Evolutionary conservation across 1,139 yeast genomes (phyloP).

Genomic region (Hemisphaericaspora subhashii): DNA sequence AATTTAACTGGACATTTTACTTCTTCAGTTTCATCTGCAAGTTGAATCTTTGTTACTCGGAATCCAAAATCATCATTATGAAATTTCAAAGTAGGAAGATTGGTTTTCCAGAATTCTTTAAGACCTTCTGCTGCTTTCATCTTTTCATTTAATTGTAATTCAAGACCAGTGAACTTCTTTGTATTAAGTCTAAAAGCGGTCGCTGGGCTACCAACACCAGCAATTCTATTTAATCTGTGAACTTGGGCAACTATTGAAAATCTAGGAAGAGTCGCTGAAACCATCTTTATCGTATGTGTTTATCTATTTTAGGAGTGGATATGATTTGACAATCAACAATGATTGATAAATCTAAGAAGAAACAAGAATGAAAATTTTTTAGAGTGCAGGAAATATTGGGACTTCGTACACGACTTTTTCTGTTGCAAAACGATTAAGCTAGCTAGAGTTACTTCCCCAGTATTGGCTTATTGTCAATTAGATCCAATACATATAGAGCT

Average conservation of each 20-base stretch:
- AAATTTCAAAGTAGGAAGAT: constrained; percentile 76
- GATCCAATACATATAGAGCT: no score
- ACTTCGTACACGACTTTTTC: no score
- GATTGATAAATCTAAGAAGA: no score
- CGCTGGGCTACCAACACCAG: constrained; percentile 28
- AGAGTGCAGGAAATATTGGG: no score
- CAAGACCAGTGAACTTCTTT: constrained; percentile 25
- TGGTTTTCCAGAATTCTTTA: constrained; percentile 64
- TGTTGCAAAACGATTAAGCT: no score
- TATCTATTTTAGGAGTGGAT: not conserved
- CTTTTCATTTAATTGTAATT: constrained; percentile 30
- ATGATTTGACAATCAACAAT: no score
- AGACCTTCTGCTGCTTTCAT: constrained; percentile 35
- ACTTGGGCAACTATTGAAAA: not conserved
- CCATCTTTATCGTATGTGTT: not conserved
- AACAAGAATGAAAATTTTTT: no score
- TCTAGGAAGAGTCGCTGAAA: not conserved
- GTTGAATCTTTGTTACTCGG: constrained; percentile 55
- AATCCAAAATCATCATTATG: constrained; percentile 74
- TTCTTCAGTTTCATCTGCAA: constrained; percentile 39
- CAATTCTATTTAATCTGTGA: constrained; percentile 1
- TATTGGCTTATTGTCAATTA: no score
- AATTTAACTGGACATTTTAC: constrained; percentile 50
- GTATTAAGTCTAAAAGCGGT: constrained; percentile 36
- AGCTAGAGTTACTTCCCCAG: no score